These are phyloP conservation scores for Xylaria sp. DNA, from an alignment of 495 filamentous ascomycete species.

Conservation along the genomic window DNA sequence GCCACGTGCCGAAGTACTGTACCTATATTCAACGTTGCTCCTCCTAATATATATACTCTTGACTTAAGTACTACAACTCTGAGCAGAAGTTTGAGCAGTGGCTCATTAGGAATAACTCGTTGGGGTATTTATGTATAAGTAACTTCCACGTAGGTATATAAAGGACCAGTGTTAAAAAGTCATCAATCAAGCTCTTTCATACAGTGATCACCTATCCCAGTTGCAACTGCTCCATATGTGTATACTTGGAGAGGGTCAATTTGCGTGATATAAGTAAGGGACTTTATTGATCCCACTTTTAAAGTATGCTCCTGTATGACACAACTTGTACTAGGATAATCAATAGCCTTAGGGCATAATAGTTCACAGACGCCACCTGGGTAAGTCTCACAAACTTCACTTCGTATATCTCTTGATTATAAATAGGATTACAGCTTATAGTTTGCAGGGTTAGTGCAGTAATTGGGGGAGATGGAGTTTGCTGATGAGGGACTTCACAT, in stretches of 20 bases:
- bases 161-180: not conserved
- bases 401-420: not conserved
- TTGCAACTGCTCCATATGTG: not conserved
- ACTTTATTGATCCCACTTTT: not conserved
- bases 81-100: not conserved
- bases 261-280: not conserved
- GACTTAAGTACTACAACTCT: not conserved
- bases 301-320: not conserved
- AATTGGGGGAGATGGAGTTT: conserved; percentile 8
- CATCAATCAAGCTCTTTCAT: not conserved
- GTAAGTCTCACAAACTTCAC: not conserved
- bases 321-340: not conserved
- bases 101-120: not conserved
- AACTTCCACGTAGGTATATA: not conserved
- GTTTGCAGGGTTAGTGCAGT: not conserved
- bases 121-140: not conserved
- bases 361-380: not conserved
- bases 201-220: not conserved
- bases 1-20: conserved; percentile 27
- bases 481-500: not conserved
- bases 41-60: not conserved
- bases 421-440: not conserved
- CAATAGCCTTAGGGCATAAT: not conserved
- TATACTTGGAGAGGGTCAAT: not conserved
- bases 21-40: conserved; percentile 4